phyloP scores from a whole-genome alignment of 2,329 filamentous ascomycete species.

The Cytospora chrysosperma region DNA sequence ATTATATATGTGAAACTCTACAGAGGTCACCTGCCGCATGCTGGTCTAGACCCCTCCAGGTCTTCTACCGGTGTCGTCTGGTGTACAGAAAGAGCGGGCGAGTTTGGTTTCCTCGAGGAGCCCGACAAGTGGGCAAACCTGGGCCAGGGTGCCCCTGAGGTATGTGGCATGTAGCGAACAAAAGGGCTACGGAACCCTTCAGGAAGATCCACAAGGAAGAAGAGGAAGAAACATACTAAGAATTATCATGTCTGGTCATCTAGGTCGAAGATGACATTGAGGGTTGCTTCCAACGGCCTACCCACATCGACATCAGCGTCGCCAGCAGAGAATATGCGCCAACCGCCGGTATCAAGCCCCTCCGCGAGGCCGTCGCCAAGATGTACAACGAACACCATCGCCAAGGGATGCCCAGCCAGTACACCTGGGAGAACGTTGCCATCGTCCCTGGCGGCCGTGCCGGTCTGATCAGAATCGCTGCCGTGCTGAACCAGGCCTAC shows the following conservation, averaged over 20 bases:
- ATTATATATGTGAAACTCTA: slow-evolving; percentile 4
- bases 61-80: slow-evolving; percentile 93
- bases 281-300: slow-evolving; percentile 82
- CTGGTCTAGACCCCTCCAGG: slow-evolving; percentile 83
- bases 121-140: slow-evolving; percentile 88
- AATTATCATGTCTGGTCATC: background rate
- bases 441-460: slow-evolving; percentile 93
- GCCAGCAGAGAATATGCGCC: slow-evolving; percentile 87
- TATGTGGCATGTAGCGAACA: slow-evolving; percentile 2
- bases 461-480: slow-evolving; percentile 90
- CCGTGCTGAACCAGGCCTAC: slow-evolving; percentile 88
- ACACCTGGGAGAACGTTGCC: slow-evolving; percentile 96
- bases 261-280: slow-evolving; percentile 84
- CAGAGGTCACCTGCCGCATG: slow-evolving; percentile 78
- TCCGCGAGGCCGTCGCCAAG: slow-evolving; percentile 83
- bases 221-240: background rate
- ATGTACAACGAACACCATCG: slow-evolving; percentile 94
- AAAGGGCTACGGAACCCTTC: background rate
- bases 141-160: slow-evolving; percentile 49
- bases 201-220: background rate
- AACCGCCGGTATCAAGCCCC: slow-evolving; percentile 87
- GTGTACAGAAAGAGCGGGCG: slow-evolving; percentile 83
- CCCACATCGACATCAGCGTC: slow-evolving; percentile 73
- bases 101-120: slow-evolving; percentile 84
- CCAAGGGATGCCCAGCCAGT: slow-evolving; percentile 81